These are phyloP conservation scores for Phycomyces blakesleeanus DNA, from an alignment of 192 early-diverging fungal genomes.

Conservation along the genomic window DNA sequence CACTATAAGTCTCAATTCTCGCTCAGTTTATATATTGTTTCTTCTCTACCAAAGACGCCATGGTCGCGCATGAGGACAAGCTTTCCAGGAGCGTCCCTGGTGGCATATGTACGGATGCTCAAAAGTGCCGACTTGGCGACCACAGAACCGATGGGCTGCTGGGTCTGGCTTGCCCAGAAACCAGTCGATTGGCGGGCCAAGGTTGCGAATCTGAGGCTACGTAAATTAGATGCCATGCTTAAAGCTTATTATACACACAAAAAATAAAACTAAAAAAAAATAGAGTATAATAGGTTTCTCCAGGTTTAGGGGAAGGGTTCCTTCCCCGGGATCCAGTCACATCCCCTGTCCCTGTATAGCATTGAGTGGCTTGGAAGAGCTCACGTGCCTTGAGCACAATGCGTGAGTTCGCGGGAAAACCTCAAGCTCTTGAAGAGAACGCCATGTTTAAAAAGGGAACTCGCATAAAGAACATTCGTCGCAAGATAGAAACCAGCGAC, in stretches of 20 bases:
- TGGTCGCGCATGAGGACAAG: conserved; percentile 34
- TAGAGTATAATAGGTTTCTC: conserved; percentile 3
- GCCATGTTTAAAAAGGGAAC: conserved; percentile 31
- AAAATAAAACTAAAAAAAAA: neutral
- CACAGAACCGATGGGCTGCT: neutral
- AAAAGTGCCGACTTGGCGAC: neutral
- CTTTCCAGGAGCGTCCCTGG: conserved; percentile 21
- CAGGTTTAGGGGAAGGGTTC: no score
- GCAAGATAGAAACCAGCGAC: conserved; percentile 27
- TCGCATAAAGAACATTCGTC: conserved; percentile 32
- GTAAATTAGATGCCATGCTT: neutral
- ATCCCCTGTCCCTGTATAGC: no score
- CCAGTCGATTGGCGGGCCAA: neutral
- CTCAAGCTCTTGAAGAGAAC: no score
- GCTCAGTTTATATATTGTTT: no score
- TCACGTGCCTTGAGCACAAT: neutral
- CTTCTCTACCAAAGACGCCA: conserved; percentile 32
- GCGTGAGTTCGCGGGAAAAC: neutral
- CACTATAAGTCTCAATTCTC: neutral
- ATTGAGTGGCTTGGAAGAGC: conserved; percentile 4
- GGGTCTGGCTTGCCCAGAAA: neutral
- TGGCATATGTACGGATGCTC: conserved; percentile 30
- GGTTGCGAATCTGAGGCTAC: neutral
- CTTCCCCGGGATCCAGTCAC: neutral
- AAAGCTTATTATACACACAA: neutral